phyloP scores from a whole-genome alignment of 805 yeast species.

The Metschnikowia henanensis region DNA sequence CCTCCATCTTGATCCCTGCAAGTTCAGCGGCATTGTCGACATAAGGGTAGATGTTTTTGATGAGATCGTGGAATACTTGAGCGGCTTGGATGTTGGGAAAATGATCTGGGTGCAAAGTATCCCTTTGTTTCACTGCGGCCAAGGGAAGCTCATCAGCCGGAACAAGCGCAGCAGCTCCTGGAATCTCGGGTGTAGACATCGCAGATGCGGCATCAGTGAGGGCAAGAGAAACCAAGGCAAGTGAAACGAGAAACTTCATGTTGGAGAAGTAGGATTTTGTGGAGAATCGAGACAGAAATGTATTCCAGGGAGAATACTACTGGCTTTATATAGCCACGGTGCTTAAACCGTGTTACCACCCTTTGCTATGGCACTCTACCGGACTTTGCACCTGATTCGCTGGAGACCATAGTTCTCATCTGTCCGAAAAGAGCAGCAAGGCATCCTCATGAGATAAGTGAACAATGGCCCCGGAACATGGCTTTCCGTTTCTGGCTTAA shows the following conservation, averaged over 20 bases:
- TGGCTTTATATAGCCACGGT: not conserved
- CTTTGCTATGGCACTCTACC: no score
- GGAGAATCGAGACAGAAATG: no score
- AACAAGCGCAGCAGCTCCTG: not conserved
- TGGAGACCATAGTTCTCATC: not conserved
- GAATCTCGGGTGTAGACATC: not conserved
- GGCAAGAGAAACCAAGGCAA: not conserved
- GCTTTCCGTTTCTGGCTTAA: not conserved
- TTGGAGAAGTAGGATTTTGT: not conserved
- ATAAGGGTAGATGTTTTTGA: conserved; percentile 1
- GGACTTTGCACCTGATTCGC: not conserved
- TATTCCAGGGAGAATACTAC: not conserved
- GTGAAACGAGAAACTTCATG: not conserved
- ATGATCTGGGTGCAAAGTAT: conserved; percentile 5
- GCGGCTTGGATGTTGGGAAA: conserved; percentile 8
- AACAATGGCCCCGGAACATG: not conserved
- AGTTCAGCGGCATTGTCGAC: conserved; percentile 2
- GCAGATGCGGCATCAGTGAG: not conserved
- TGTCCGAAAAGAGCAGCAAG: not conserved
- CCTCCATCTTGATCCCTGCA: conserved; percentile 5
- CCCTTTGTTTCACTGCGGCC: not conserved
- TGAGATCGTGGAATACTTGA: conserved; percentile 4
- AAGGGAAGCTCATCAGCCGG: not conserved
- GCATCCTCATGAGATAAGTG: not conserved
- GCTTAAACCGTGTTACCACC: no score